These are phyloP conservation scores for Cryphonectria carpinicola DNA, from an alignment of 2,329 filamentous ascomycete genomes.

Conservation along the genomic window DNA sequence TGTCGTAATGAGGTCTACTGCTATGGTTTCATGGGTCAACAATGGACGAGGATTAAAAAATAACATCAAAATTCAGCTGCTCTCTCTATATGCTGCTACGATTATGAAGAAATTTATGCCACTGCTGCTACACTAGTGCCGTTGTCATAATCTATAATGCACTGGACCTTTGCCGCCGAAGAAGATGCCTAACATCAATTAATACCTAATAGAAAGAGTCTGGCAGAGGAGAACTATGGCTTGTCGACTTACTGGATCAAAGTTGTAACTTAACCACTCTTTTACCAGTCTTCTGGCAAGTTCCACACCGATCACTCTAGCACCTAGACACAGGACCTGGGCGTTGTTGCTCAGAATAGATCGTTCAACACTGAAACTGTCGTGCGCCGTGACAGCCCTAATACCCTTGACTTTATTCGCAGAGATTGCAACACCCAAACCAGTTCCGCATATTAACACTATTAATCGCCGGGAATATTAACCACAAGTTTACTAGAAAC, in stretches of 20 bases:
- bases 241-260: slow-evolving; percentile 59
- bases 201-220: not conserved
- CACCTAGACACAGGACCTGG: slow-evolving; percentile 84
- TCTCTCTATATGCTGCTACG: not conserved
- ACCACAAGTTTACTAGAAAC: not conserved
- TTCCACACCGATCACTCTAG: slow-evolving; percentile 82
- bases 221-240: too few species aligned
- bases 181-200: slow-evolving; percentile 10
- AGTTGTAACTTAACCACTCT: slow-evolving; percentile 82
- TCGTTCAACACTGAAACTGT: slow-evolving; percentile 82
- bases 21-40: not conserved
- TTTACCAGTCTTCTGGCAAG: slow-evolving; percentile 74
- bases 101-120: not conserved
- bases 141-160: slow-evolving; percentile 25
- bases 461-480: not conserved
- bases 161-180: slow-evolving; percentile 25
- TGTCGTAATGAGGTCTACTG: not conserved
- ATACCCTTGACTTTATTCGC: slow-evolving; percentile 88
- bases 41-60: not conserved
- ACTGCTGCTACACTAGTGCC: not conserved
- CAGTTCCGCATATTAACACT: slow-evolving; percentile 82
- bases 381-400: slow-evolving; percentile 83
- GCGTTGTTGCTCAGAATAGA: slow-evolving; percentile 83
- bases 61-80: not conserved
- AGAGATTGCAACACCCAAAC: slow-evolving; percentile 81